Conservation (phyloP, 768 basidiomycete genomes). For the Arthromyces matolae region DNA sequence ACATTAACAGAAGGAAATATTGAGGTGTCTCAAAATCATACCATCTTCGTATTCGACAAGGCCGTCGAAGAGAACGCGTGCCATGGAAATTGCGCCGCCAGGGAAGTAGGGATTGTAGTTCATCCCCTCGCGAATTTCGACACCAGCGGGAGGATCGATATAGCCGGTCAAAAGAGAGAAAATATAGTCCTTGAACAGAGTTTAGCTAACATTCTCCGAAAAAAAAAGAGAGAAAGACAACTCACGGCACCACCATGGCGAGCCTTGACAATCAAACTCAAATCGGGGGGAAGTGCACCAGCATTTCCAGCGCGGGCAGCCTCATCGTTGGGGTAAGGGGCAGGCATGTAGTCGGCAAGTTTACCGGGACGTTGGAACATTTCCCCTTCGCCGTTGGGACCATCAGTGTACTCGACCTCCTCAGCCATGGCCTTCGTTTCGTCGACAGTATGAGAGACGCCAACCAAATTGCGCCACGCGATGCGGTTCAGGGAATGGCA, state of each 20-base stretch:
- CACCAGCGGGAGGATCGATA: slow-evolving; percentile 92
- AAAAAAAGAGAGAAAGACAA: slow-evolving; percentile 18
- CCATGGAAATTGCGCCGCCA: slow-evolving; percentile 98
- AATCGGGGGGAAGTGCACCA: slow-evolving; percentile 95
- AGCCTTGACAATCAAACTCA: slow-evolving; percentile 96
- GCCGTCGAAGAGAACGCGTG: slow-evolving; percentile 92
- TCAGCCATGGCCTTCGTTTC: slow-evolving; percentile 91
- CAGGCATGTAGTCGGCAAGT: slow-evolving; percentile 93
- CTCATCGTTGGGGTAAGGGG: slow-evolving; percentile 96
- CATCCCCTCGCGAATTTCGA: slow-evolving; percentile 94
- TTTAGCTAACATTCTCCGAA: neutral
- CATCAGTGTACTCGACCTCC: slow-evolving; percentile 95
- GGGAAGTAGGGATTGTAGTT: slow-evolving; percentile 99
- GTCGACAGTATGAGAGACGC: slow-evolving; percentile 92
- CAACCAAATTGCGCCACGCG: slow-evolving; percentile 99
- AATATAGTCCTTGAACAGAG: slow-evolving; percentile 75
- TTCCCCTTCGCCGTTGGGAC: slow-evolving; percentile 90
- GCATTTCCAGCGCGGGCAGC: slow-evolving; percentile 92
- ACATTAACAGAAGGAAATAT: neutral
- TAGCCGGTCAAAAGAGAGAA: slow-evolving; percentile 97
- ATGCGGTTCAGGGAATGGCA: slow-evolving; percentile 99
- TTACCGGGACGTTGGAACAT: slow-evolving; percentile 99
- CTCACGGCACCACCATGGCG: slow-evolving; percentile 93
- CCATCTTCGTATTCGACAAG: slow-evolving; percentile 96
- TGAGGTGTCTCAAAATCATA: slow-evolving; percentile 27